Base-by-base conservation (phyloP, 1,284 basidiomycete species). In the Ganoderma leucocontextum region DNA sequence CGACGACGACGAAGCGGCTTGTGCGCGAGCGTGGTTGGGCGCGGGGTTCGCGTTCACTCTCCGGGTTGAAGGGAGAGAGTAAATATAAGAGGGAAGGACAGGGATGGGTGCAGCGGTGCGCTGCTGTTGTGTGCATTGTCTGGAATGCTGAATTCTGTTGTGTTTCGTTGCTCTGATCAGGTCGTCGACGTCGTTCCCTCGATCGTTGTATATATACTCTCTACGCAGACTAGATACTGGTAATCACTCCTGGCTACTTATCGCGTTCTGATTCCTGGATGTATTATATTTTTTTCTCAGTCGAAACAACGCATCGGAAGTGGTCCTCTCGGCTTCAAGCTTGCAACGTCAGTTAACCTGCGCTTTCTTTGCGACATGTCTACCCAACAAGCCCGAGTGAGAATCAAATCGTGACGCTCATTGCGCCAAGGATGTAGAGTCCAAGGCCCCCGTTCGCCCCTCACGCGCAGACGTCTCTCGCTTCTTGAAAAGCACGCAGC, bases 401-500 rank as follows among this genome's bases (percentile, higher is more conserved):
- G n/a, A n/a, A 29, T 29, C 29, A 29, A 29, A 29, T 29, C 2
- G 29, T 29, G 29, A 29, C 29, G 29, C 29, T 29, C 29, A 29
- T 29, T 29, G 29, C 29, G 29, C 29, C 29, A 29, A 29, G 29
- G 29, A 29, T 29, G 29, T 29, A 29, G 29, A 29, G 29, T 29
- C 29, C 29, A 29, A 29, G 29, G 1, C 29, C 29, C 29, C 29
- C 29, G 29, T 17, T 17, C 41, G 15, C 41, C 41, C 15, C 41
- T n/a, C 17, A 44, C 6, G 42, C 4, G 42, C 17, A 44, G 19
- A 19, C 19, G 19, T n/a, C 17, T 19, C 17, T 8, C 71, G 66
- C 60, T 62, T 68, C 49, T 62, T 69, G 60, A 69, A 73, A 22
- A 70, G 44, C 9, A 70, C 44, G 25, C 60, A 47, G 4, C 60